Evolutionary conservation across 495 filamentous ascomycete genomes (phyloP).

Genomic region (Elasticomyces elasticus): DNA sequence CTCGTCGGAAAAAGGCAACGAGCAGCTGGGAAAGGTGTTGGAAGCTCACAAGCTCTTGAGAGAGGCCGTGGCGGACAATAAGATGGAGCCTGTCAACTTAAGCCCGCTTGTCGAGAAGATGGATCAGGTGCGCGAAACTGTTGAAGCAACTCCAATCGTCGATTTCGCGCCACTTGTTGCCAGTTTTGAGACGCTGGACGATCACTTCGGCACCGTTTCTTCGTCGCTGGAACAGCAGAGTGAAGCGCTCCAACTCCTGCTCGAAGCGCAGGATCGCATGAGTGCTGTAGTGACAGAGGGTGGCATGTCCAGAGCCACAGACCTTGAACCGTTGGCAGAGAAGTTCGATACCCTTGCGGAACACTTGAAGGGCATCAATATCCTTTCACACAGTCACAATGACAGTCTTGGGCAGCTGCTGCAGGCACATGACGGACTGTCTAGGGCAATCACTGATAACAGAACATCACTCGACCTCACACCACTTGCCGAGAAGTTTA

Average conservation of each 20-base stretch:
- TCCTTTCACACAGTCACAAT: background rate
- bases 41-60: background rate
- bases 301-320: background rate
- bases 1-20: background rate
- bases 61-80: background rate
- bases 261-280: background rate
- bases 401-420: background rate
- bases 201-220: background rate
- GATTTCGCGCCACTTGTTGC: background rate
- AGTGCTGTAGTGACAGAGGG: background rate
- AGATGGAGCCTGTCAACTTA: background rate
- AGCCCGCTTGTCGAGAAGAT: background rate
- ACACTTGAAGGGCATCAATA: background rate
- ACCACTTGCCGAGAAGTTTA: background rate
- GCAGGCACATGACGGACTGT: background rate
- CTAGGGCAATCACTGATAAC: background rate
- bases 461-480: background rate
- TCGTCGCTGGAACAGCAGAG: background rate
- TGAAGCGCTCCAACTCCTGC: background rate
- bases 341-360: background rate
- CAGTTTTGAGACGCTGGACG: background rate
- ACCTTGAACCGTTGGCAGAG: background rate
- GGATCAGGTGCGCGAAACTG: background rate
- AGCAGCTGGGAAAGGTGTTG: background rate
- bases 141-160: background rate